Base-by-base conservation (phyloP, 192 early-diverging fungal species). In the Linnemannia hyalina region DNA sequence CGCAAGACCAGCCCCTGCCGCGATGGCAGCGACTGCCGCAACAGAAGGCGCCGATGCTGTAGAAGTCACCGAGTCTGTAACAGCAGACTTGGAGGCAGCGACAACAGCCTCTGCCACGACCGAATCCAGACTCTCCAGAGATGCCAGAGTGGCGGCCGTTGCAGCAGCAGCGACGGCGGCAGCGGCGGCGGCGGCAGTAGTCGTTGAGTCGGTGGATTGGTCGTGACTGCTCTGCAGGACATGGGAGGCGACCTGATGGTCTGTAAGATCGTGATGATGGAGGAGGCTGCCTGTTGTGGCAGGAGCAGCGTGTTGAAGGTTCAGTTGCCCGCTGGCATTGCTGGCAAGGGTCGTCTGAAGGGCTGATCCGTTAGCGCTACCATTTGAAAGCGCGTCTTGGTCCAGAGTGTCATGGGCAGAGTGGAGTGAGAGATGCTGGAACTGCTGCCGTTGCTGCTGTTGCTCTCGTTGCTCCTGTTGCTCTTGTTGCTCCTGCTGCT, bases 101-200 rank as follows among this genome's bases (percentile, higher is more conserved):
- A 75, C 82, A 10, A 70, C 82, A 32, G 63, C 81, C 8, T 76
- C 52, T 6, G 81, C 63, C 46, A 78, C 75, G 8, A 42, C 77
- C 36, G 82, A 74, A 60, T 78, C 68, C 44, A 83, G 40, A 16
- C 63, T 78, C 47, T 78, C 77, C 13, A 78, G 60, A 1, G 75
- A 47, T 8, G 74, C 46, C 18, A 75, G 22, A 20, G 74, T 57
- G 1, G 38, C 74, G 46, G 74, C 54, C 18, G 52, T 55, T 7
- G 52, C 49, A 26, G 73, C 47, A 10, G 47, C 23, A 55, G 72
- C 44, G 6, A 83, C 75, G 10, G 35, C 40, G 35, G n/a, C 38
- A 0, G 75, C 22, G 2, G 32, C 15, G n/a, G 75, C 42, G 57
- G 60, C 63, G 40, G 60, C 44, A 38, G 74, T 40, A 60, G 54